Base-by-base conservation (phyloP, 192 early-diverging fungal species). In the Linnemannia hyalina region DNA sequence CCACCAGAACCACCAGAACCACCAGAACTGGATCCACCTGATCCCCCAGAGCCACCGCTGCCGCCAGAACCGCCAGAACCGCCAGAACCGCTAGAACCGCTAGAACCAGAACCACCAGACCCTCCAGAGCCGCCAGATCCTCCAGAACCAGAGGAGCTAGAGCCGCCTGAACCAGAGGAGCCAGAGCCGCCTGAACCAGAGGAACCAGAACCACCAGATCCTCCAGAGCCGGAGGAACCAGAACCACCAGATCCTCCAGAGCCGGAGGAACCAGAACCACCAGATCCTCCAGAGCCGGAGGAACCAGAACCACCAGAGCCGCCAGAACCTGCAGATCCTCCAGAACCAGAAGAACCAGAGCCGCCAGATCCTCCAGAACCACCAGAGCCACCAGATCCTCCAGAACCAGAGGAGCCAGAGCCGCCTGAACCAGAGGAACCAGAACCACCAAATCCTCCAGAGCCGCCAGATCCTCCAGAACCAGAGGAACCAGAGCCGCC, bases 381-480 rank as follows among this genome's bases (percentile, higher is more conserved):
- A 60, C 65, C 42, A 35, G 78, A 73, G n/a, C 78, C 52, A 0
- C 78, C 71, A 65, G 78, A 73, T 2, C 70, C 78, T 26, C 71
- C 65, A 20, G 73, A 70, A 29, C 44, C 65, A 29, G 22, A 46
- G 13, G n/a, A n/a, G n/a, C 71, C 65, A 20, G 73, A 70, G 16
- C 44, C 65, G 15, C 35, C 35, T 1, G 35, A 35, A 35, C 35
- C 35, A 35, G 35, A 35, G 35, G 35, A 35, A 35, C 35, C 35
- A 35, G 78, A 73, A 15, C 78, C 52, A 0, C 78, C 71, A 65
- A 71, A 73, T 7, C 70, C 78, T 26, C 71, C 65, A 20, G 78
- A 73, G n/a, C 78, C 52, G 0, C 78, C 71, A 65, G 78, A 73
- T 7, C 70, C 78, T 26, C 71, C 65, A 20, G 73, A 70, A 29